Evolutionary conservation across 2,329 filamentous ascomycete species (phyloP).

Genomic region (Cercospora sp.): DNA sequence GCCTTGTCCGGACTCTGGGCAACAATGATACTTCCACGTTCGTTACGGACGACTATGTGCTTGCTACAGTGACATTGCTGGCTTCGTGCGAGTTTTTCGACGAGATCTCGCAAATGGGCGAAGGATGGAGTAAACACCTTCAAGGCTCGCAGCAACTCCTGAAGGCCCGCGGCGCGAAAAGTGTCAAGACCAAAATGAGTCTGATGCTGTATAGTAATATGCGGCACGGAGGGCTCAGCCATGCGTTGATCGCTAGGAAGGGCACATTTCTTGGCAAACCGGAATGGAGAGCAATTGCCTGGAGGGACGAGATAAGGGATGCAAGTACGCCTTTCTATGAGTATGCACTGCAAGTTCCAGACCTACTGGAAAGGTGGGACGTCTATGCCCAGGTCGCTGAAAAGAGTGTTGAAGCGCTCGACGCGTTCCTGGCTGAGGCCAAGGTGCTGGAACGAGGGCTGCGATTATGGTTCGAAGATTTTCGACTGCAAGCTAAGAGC

Average conservation of each 20-base stretch:
- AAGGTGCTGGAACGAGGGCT: conserved; percentile 27
- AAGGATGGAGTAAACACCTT: conserved; percentile 35
- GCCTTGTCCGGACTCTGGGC: conserved; percentile 26
- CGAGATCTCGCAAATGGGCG: conserved; percentile 33
- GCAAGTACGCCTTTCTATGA: conserved; percentile 34
- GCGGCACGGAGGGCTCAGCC: conserved; percentile 31
- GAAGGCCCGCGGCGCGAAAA: conserved; percentile 32
- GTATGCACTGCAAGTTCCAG: conserved; percentile 34
- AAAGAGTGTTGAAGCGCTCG: conserved; percentile 17
- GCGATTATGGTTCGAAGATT: conserved; percentile 30
- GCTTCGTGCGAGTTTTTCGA: conserved; percentile 38
- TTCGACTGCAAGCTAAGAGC: conserved; percentile 18
- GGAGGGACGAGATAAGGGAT: conserved; percentile 28
- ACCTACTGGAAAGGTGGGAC: conserved; percentile 32
- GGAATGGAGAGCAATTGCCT: conserved; percentile 35
- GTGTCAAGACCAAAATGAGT: conserved; percentile 29
- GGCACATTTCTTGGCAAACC: conserved; percentile 32
- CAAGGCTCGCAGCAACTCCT: conserved; percentile 34
- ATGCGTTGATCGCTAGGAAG: conserved; percentile 33
- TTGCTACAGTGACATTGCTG: conserved; percentile 35
- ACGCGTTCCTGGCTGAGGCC: conserved; percentile 27
- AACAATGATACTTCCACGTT: conserved; percentile 10
- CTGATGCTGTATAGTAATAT: conserved; percentile 35
- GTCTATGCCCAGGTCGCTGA: conserved; percentile 18
- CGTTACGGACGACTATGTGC: conserved; percentile 32